These are phyloP conservation scores for Nitzschia sp. DNA, from an alignment of 108 stramenopile genomes.

Conservation along the genomic window DNA sequence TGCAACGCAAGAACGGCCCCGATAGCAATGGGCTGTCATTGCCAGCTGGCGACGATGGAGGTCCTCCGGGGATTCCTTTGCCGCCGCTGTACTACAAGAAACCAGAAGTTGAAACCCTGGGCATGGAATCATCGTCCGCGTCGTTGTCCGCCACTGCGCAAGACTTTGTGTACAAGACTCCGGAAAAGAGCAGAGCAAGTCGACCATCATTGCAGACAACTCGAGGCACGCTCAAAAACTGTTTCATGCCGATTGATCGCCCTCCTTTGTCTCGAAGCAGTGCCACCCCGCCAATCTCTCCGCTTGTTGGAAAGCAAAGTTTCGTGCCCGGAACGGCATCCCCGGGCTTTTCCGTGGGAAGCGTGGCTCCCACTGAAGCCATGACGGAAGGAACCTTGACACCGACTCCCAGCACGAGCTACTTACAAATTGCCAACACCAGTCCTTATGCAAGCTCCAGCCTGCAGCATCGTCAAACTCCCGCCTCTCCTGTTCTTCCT, in stretches of 20 bases:
- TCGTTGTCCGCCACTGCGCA: not conserved
- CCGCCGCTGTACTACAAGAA: slow-evolving; percentile 12
- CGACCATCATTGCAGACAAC: not conserved
- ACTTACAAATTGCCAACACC: slow-evolving; percentile 7
- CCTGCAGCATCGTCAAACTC: not conserved
- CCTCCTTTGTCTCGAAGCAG: not conserved
- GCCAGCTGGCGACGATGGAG: not conserved
- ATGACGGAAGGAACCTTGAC: not conserved
- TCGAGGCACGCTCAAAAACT: not conserved
- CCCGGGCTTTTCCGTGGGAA: not conserved
- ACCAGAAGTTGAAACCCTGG: not conserved
- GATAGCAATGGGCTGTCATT: no score
- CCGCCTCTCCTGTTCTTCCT: not conserved
- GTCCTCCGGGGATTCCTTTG: not conserved
- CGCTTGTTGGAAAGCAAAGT: not conserved
- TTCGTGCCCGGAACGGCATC: not conserved
- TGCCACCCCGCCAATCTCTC: slow-evolving; percentile 4
- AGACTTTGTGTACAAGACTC: not conserved
- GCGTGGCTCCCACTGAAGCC: slow-evolving; percentile 3
- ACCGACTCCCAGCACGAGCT: slow-evolving; percentile 6
- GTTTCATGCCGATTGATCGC: slow-evolving; percentile 2
- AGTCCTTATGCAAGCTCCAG: not conserved
- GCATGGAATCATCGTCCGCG: not conserved
- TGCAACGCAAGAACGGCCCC: not conserved
- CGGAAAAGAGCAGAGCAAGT: not conserved